phyloP scores from a whole-genome alignment of 1,139 yeast species.

The Sugiyamaella sp. region DNA sequence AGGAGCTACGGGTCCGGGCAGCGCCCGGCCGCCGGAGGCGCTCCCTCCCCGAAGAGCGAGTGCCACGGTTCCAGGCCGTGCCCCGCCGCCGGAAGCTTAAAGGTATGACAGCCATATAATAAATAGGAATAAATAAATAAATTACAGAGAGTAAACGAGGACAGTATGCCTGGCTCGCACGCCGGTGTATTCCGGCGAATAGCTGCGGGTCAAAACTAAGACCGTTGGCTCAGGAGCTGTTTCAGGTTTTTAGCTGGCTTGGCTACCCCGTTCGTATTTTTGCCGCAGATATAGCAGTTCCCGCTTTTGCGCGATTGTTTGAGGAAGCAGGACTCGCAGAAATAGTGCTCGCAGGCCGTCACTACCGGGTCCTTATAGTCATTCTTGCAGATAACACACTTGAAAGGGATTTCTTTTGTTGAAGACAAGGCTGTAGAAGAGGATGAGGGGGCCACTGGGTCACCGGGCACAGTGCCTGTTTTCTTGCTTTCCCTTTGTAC shows the following conservation, averaged over 20 bases:
- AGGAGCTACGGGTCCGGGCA: slow-evolving; percentile 5
- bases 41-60: not conserved
- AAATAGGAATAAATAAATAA: slow-evolving; percentile 7
- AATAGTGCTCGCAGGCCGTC: slow-evolving; percentile 68
- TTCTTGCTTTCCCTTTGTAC: slow-evolving; percentile 27
- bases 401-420: slow-evolving; percentile 52
- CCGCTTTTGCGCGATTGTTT: slow-evolving; percentile 51
- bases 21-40: slow-evolving; percentile 9
- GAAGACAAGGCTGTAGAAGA: not conserved
- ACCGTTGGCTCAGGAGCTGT: slow-evolving; percentile 19
- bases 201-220: too few species aligned
- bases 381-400: slow-evolving; percentile 63
- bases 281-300: slow-evolving; percentile 59
- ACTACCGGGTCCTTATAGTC: slow-evolving; percentile 62
- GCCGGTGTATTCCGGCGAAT: too few species aligned
- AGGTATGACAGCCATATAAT: not conserved
- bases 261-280: slow-evolving; percentile 34
- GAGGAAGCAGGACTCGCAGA: slow-evolving; percentile 67
- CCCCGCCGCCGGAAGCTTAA: slow-evolving; percentile 6
- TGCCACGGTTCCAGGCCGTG: slow-evolving; percentile 1
- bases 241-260: slow-evolving; percentile 34
- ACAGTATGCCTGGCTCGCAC: too few species aligned
- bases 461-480: slow-evolving; percentile 19
- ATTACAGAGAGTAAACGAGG: not conserved
- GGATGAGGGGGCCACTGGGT: too few species aligned